Conservation (phyloP, 225 moss, liverwort and hornwort species). For the Sphagnum tenellum region DNA sequence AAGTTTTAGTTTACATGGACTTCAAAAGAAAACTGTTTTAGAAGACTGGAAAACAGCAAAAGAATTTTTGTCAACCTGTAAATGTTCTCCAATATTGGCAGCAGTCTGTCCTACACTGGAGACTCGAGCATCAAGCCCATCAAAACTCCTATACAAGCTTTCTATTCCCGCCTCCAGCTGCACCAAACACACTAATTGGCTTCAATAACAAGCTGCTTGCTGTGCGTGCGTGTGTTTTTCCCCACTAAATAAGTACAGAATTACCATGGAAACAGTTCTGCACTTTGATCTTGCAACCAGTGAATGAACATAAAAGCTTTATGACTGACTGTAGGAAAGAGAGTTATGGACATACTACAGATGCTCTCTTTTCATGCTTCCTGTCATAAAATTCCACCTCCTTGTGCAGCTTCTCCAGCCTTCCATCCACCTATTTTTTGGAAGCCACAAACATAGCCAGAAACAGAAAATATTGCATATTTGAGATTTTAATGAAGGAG, state of each 20-base stretch:
- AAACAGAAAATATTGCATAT: neutral
- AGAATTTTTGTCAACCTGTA: conserved; percentile 48
- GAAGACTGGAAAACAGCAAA: neutral
- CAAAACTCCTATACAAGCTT: conserved; percentile 49
- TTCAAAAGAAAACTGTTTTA: neutral
- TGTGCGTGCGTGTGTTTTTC: too few relatives aligned
- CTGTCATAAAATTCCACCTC: conserved; percentile 19
- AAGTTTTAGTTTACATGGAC: too few relatives aligned
- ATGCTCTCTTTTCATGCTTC: conserved; percentile 16
- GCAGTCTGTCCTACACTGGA: conserved; percentile 74
- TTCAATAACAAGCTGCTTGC: neutral
- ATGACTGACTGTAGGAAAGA: neutral
- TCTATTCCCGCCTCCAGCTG: conserved; percentile 75
- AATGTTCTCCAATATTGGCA: conserved; percentile 79
- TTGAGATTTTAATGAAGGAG: neutral
- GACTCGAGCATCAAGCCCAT: conserved; percentile 75
- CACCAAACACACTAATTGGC: neutral
- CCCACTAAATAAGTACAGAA: too few relatives aligned
- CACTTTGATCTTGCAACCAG: too few relatives aligned
- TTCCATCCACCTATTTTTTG: conserved; percentile 16
- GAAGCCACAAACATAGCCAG: neutral
- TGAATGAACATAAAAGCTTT: neutral
- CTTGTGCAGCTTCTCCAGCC: conserved; percentile 21
- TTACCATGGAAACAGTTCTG: too few relatives aligned
- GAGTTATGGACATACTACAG: neutral